phyloP scores from a whole-genome alignment of 495 filamentous ascomycete genomes.

The Pyronema omphalodes region DNA sequence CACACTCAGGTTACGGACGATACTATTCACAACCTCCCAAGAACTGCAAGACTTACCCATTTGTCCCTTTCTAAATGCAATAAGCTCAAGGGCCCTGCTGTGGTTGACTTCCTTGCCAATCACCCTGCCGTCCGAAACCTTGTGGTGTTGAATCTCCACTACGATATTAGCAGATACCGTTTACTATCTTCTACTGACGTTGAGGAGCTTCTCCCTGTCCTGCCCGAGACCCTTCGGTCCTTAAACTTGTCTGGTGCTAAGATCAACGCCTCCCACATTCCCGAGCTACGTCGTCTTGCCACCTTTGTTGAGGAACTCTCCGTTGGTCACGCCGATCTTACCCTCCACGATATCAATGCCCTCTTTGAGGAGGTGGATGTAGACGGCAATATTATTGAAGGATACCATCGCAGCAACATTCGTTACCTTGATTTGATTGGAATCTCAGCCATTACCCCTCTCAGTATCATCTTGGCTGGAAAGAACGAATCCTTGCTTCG shows the following conservation, averaged over 20 bases:
- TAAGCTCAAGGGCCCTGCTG: conserved; percentile 41
- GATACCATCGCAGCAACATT: conserved; percentile 33
- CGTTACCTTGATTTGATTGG: conserved; percentile 59
- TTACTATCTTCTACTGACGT: conserved; percentile 49
- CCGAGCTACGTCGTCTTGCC: conserved; percentile 44
- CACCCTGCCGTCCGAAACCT: conserved; percentile 54
- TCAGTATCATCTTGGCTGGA: conserved; percentile 38
- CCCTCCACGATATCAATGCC: conserved; percentile 43
- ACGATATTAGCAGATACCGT: conserved; percentile 55
- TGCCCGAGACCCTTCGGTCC: conserved; percentile 51
- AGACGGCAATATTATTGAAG: conserved; percentile 15
- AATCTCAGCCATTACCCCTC: conserved; percentile 38
- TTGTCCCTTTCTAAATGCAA: conserved; percentile 64
- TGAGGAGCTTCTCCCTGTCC: conserved; percentile 43
- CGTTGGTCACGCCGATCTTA: conserved; percentile 47
- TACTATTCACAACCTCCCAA: conserved; percentile 52
- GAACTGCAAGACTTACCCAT: conserved; percentile 56
- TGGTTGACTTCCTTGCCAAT: conserved; percentile 53
- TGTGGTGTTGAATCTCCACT: conserved; percentile 56
- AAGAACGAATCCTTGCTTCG: conserved; percentile 40
- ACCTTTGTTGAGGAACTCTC: conserved; percentile 69
- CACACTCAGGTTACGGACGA: conserved; percentile 61
- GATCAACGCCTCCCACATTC: conserved; percentile 45
- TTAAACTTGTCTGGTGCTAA: conserved; percentile 62
- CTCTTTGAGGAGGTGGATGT: conserved; percentile 34